Conservation (phyloP, 106 monocot genomes). For the Cymbidium sinense region DNA sequence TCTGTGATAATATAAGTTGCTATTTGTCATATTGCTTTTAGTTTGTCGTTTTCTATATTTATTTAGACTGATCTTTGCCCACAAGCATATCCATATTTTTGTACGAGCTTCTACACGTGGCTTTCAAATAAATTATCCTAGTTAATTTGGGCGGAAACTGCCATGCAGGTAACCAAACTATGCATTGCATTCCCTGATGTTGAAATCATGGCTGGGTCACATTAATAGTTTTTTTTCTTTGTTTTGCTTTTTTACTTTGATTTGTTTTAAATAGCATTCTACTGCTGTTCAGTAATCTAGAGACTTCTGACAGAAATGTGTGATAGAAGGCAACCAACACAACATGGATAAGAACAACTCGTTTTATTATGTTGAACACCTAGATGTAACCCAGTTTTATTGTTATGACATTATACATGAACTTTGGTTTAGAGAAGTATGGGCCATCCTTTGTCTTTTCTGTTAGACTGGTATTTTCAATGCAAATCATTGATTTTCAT, state of each 20-base stretch:
- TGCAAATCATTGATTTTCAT: constrained; percentile 57
- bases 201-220: neutral
- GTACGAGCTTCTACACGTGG: neutral
- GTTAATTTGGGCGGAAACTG: neutral
- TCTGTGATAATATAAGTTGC: too few relatives aligned
- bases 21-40: too few relatives aligned
- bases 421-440: constrained; percentile 23
- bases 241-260: neutral
- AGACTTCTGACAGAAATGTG: neutral
- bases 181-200: too few relatives aligned
- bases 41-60: too few relatives aligned
- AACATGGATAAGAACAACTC: neutral
- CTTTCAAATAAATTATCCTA: neutral
- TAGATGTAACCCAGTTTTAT: neutral
- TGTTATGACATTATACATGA: constrained; percentile 27
- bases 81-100: too few relatives aligned
- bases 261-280: neutral
- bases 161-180: neutral
- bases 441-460: constrained; percentile 40
- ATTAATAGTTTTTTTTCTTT: neutral
- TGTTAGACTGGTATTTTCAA: constrained; percentile 40
- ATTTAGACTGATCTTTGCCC: too few relatives aligned
- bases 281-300: neutral
- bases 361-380: neutral
- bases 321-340: neutral